phyloP scores from a whole-genome alignment of 495 filamentous ascomycete species.

The Penicillium taxi region DNA sequence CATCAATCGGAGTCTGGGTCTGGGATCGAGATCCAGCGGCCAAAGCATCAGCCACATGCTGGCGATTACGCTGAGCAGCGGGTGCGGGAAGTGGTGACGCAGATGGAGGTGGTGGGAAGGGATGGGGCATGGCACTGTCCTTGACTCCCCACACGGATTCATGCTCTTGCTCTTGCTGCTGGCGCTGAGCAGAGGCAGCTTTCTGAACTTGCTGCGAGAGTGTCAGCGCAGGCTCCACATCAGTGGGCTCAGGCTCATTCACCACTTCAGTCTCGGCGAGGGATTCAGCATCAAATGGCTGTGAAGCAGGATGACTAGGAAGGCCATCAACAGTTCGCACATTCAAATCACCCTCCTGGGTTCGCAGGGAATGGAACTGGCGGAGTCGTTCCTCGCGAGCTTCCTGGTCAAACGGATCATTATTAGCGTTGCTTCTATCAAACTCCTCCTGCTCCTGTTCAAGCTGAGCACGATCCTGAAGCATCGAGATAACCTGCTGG shows the following conservation, averaged over 20 bases:
- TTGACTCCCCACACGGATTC: slow-evolving; percentile 53
- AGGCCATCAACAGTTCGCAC: slow-evolving; percentile 36
- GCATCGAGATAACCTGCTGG: slow-evolving; percentile 51
- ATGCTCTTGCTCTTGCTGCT: slow-evolving; percentile 44
- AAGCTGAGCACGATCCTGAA: slow-evolving; percentile 53
- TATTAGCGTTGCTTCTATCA: slow-evolving; percentile 41
- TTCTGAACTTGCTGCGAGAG: slow-evolving; percentile 86
- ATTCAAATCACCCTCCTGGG: slow-evolving; percentile 43
- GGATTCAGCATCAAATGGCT: slow-evolving; percentile 20
- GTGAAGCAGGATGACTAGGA: slow-evolving; percentile 32
- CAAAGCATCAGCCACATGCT: slow-evolving; percentile 76
- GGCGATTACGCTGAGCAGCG: slow-evolving; percentile 72
- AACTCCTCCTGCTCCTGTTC: slow-evolving; percentile 58
- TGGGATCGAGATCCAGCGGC: slow-evolving; percentile 62
- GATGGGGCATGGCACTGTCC: slow-evolving; percentile 59
- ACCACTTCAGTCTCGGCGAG: slow-evolving; percentile 16
- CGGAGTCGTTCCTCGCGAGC: slow-evolving; percentile 51
- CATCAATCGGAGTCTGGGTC: slow-evolving; percentile 62
- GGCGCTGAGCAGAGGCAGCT: slow-evolving; percentile 58
- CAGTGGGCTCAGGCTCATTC: slow-evolving; percentile 13
- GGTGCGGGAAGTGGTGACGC: slow-evolving; percentile 78
- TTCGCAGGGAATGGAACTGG: slow-evolving; percentile 54
- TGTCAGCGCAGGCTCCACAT: slow-evolving; percentile 44
- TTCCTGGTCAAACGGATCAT: slow-evolving; percentile 44
- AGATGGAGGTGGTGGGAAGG: slow-evolving; percentile 68